A percentile compares a stretch with the other conserved stretches of the same genome.
phyloP scores from a whole-genome alignment of 192 early-diverging fungal genomes.

The Coemansia sp. region DNA sequence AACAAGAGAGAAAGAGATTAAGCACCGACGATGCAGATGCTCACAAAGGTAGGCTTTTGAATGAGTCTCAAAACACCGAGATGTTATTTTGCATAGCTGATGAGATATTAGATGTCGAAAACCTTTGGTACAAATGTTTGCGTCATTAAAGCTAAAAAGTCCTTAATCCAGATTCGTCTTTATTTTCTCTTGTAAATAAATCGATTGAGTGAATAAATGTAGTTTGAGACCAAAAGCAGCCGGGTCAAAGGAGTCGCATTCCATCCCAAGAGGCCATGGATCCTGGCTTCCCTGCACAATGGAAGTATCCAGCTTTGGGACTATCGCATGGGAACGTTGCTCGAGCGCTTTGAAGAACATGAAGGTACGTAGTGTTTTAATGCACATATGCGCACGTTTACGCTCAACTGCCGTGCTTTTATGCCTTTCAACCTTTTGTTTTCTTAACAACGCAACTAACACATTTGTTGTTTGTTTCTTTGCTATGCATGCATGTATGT shows the following conservation, averaged over 20 bases:
- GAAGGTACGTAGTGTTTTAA: conserved; percentile 69
- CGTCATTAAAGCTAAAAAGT: neutral
- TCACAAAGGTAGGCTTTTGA: conserved; percentile 62
- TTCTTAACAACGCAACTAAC: no score
- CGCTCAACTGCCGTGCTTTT: neutral
- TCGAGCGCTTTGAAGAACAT: conserved; percentile 99
- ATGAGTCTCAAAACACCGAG: neutral
- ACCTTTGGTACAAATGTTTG: neutral
- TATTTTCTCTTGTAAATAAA: neutral
- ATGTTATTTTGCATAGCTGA: neutral
- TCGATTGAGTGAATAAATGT: conserved; percentile 11
- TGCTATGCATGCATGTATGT: no score
- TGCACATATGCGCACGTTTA: neutral
- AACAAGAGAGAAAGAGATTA: neutral
- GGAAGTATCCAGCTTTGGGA: conserved; percentile 99
- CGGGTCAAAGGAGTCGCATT: conserved; percentile 95
- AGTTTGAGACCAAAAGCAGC: conserved; percentile 99
- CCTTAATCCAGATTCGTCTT: neutral
- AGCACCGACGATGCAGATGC: conserved; percentile 68
- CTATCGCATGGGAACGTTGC: conserved; percentile 97
- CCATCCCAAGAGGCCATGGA: conserved; percentile 98
- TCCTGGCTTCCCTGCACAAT: conserved; percentile 95
- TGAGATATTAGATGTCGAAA: neutral
- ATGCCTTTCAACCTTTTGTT: no score
- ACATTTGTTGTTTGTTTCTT: no score